These are phyloP conservation scores for Parsonsia alboflavescens DNA, from an alignment of 257 asterid species.

Conservation along the genomic window DNA sequence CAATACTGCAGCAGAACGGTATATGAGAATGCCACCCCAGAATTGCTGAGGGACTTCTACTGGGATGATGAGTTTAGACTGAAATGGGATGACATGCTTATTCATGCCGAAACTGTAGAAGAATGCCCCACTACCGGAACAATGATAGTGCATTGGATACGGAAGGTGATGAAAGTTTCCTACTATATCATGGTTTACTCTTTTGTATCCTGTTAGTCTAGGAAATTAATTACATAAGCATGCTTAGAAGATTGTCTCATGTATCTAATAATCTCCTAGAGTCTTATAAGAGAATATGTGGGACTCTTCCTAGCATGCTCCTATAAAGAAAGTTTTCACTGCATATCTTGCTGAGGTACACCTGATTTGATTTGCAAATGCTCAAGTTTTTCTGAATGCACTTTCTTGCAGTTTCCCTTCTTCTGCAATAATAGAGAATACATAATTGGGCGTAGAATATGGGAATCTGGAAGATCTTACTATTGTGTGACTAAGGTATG, in stretches of 20 bases:
- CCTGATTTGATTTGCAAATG: neutral
- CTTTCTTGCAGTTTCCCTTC: conserved; percentile 74
- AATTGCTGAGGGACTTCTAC: conserved; percentile 77
- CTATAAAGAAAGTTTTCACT: neutral
- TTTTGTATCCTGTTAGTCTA: neutral
- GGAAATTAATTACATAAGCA: neutral
- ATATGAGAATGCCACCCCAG: conserved; percentile 94
- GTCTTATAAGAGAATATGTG: neutral
- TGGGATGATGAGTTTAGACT: conserved; percentile 91
- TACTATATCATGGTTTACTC: neutral
- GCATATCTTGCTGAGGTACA: neutral
- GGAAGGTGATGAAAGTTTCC: conserved; percentile 51
- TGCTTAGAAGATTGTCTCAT: neutral
- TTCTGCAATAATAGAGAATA: conserved; percentile 96
- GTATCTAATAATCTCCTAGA: neutral
- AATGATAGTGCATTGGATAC: conserved; percentile 81
- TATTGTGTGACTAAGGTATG: conserved; percentile 79
- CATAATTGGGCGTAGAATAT: conserved; percentile 82
- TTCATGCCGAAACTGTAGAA: conserved; percentile 57
- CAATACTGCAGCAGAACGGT: conserved; percentile 90
- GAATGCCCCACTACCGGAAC: conserved; percentile 81
- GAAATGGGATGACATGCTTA: conserved; percentile 90
- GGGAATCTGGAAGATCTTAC: conserved; percentile 87
- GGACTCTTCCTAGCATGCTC: neutral
- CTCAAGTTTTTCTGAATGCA: conserved; percentile 11